Evolutionary conservation across 768 basidiomycete genomes (phyloP), one percentile per base, ranked within the genome.

Genomic region (Boletus pseudo-olivaceus): DNA sequence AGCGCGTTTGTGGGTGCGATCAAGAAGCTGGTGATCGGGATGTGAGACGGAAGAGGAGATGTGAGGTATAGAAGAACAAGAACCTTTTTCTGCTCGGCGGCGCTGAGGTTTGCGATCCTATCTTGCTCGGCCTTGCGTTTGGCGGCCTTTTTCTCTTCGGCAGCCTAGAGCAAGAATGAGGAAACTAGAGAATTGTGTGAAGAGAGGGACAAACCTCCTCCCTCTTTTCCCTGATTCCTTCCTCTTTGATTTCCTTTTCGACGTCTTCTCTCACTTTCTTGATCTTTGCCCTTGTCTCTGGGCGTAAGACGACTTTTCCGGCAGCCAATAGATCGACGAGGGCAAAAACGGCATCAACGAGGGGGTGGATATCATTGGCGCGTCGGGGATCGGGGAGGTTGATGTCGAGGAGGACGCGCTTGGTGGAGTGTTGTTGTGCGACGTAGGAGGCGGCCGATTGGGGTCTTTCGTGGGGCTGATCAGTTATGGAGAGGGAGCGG

Each of bases 81-180:
- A 84, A 85, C 88, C 83, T 93, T 93, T 76, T 85, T 83, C 75
- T 93, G 91, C 61, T 93, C 90, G 19, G 83, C 79, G 30, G 90
- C 78, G 62, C 85, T 87, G 51, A 93, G 78, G 64, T 82, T 84
- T 33, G 87, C 75, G 39, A 91, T 68, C 59, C 82, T 78, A 55
- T 90, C 91, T 59, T 91, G 80, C 67, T 90, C 88, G 3, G 81
- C 83, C 67, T 78, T 82, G 57, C 82, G 82, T 71, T 89, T 91
- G 33, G 83, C 87, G 7, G 82, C 81, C 51, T 82, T 82, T 70
- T 84, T 88, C 51, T 82, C 83, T 57, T 90, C 87, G 50, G 76
- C 80, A 12, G 76, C 79, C 73, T 85, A 47, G 44, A 49, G 40
- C 34, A 42, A 23, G 29, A 49, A 15, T 54, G 29, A 49, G 46